A percentile compares a stretch with the other conserved stretches of the same genome.
Evolutionary conservation across 2,329 filamentous ascomycete species (phyloP).

Genomic region (Ramularia endophylla): DNA sequence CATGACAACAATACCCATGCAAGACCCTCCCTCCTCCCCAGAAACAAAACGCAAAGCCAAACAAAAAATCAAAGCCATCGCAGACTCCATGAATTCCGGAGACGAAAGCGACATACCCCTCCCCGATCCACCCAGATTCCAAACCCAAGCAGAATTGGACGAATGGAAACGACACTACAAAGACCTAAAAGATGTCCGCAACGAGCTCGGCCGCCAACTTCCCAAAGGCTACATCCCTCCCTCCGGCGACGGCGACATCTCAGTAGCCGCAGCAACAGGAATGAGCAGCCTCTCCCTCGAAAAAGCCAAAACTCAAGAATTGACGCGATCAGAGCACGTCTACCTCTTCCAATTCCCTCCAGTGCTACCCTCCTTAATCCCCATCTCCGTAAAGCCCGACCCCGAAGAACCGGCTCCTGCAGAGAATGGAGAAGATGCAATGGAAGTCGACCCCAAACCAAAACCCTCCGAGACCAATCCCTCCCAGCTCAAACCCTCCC

Average conservation of each 20-base stretch:
- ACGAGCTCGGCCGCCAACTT: constrained; percentile 42
- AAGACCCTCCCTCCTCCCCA: constrained; percentile 30
- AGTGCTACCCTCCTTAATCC: constrained; percentile 51
- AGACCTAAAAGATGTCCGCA: constrained; percentile 41
- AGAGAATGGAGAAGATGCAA: constrained; percentile 11
- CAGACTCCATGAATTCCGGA: constrained; percentile 3
- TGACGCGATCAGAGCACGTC: constrained; percentile 47
- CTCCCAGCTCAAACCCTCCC: constrained; percentile 27
- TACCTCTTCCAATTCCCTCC: constrained; percentile 62
- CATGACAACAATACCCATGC: constrained; percentile 18
- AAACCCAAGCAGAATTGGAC: constrained; percentile 48
- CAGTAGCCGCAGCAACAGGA: constrained; percentile 18
- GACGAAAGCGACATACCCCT: constrained; percentile 14
- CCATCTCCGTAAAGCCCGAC: constrained; percentile 32
- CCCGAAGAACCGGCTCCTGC: constrained; percentile 16
- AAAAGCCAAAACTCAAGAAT: constrained; percentile 22
- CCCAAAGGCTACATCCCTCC: constrained; percentile 20
- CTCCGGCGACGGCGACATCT: constrained; percentile 38
- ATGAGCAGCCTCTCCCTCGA: constrained; percentile 2
- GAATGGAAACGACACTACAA: constrained; percentile 46
- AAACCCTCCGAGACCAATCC: constrained; percentile 3
- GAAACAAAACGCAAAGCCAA: constrained; percentile 29
- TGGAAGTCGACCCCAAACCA: constrained; percentile 17
- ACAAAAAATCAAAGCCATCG: constrained; percentile 15
- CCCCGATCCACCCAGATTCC: constrained; percentile 37